Conservation (phyloP, 1,284 basidiomycete genomes). For the Fomitopsis pinicola region DNA sequence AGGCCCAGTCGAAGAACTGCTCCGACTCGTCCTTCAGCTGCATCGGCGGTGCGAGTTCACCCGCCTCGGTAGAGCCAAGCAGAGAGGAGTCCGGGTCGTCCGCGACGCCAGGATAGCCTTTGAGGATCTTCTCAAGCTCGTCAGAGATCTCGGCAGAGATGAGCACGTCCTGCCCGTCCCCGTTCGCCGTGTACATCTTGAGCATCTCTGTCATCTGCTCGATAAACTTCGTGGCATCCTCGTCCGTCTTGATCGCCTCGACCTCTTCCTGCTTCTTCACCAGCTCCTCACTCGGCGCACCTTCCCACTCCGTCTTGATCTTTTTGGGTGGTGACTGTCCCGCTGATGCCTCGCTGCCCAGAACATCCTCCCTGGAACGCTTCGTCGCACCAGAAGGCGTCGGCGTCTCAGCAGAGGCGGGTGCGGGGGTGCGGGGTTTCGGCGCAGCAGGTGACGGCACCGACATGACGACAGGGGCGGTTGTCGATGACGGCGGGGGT, state of each 20-base stretch:
- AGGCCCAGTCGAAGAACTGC: constrained; percentile 64
- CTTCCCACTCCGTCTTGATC: constrained; percentile 65
- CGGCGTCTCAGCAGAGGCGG: constrained; percentile 6
- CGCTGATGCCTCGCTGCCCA: constrained; percentile 17
- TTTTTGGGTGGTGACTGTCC: constrained; percentile 62
- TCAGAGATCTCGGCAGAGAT: constrained; percentile 50
- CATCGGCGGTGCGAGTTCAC: constrained; percentile 2
- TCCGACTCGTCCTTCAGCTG: constrained; percentile 20
- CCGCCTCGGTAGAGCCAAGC: constrained; percentile 1
- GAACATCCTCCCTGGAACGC: constrained; percentile 56
- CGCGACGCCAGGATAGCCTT: constrained; percentile 39
- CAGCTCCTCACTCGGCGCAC: constrained; percentile 46
- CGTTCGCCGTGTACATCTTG: constrained; percentile 37
- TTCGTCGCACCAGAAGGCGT: constrained; percentile 33
- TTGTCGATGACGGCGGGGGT: constrained; percentile 27
- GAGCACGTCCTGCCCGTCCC: constrained; percentile 38
- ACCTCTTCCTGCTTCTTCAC: constrained; percentile 50
- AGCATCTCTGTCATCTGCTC: constrained; percentile 60
- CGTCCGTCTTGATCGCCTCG: constrained; percentile 59
- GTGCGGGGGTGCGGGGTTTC: constrained; percentile 20
- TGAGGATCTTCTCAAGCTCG: constrained; percentile 57
- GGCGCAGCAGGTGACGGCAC: constrained; percentile 26
- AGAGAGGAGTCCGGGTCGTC: constrained; percentile 30
- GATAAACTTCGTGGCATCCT: constrained; percentile 59
- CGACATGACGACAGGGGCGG: constrained; percentile 15